A percentile compares a stretch with the other conserved stretches of the same genome.
phyloP scores from a whole-genome alignment of 2,329 filamentous ascomycete species.

The Hypoxylon sp. region DNA sequence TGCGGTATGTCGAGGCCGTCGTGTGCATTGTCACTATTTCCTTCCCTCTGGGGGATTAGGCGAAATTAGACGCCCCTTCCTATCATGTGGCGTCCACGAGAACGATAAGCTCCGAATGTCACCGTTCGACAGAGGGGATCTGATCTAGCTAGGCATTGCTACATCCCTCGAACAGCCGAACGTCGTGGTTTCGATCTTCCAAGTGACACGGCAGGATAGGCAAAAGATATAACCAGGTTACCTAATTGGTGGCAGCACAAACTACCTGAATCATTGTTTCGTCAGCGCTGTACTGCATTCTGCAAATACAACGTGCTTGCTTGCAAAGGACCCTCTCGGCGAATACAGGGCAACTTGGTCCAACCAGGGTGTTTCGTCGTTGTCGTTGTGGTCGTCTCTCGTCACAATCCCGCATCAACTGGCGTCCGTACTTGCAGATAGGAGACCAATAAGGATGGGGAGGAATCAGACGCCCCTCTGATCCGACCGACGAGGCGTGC shows the following conservation, averaged over 20 bases:
- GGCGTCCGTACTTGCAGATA: constrained; percentile 15
- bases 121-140: not conserved
- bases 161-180: not conserved
- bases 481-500: constrained; percentile 21
- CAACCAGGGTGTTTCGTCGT: constrained; percentile 25
- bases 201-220: constrained; percentile 24
- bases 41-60: constrained; percentile 17
- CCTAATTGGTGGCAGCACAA: constrained; percentile 9
- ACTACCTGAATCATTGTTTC: constrained; percentile 7
- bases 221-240: constrained; percentile 11
- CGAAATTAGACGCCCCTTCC: constrained; percentile 17
- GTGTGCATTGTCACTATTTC: not conserved
- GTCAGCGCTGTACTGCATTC: constrained; percentile 31
- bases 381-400: constrained; percentile 18
- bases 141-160: not conserved
- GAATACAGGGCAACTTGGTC: constrained; percentile 34
- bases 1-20: constrained; percentile 4
- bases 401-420: constrained; percentile 11
- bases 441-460: constrained; percentile 21
- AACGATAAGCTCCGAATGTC: constrained; percentile 14
- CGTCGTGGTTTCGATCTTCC: constrained; percentile 18
- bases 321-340: constrained; percentile 33
- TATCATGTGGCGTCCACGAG: constrained; percentile 1
- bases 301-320: constrained; percentile 28
- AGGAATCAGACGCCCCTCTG: constrained; percentile 10